Base-by-base conservation (phyloP, 129 eudicot species). In the Calendula officinalis region DNA sequence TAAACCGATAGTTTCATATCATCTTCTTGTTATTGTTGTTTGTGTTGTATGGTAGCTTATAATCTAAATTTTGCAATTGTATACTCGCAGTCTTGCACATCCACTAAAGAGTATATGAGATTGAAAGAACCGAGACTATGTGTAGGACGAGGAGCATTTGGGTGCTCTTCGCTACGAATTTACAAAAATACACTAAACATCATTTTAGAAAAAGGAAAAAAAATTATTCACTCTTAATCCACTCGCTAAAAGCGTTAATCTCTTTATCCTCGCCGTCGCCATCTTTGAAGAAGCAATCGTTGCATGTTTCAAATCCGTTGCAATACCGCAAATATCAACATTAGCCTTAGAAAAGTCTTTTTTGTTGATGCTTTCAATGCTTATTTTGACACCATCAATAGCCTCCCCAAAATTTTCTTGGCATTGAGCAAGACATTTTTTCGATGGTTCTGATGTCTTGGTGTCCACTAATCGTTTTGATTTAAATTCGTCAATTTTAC, bases 361-460 rank as follows among this genome's bases (percentile, higher is more conserved):
- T 15, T 67, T 67, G 33, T 41, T 67, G 33, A 67, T 67, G 41
- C 72, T 67, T 55, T 67, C 54, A 4, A 67, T 39, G 34, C 72
- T 37, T n/a, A 13, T 32, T 54, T 14, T 67, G 32, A 43, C 63
- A 53, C 61, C 53, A 40, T 38, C 72, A 5, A 41, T 30, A 30
- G 62, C 72, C 8, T 67, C 72, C 27, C 40, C 53, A 11, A 67
- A 13, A 14, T 67, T 53, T 17, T 13, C 61, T 40, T 67, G 62
- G 46, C 72, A 67, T 2, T 67, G 72, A 0, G n/a, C 13, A 4
- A 40, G 13, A 15, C 72, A 67, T 35, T 67, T 67, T 32, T 40
- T 13, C 5, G 13, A 0, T 6, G 27, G 32, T 1, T 0, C 15
- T 13, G 53, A n/a, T 27, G 6, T 7, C 46, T 3, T 8, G 32